These are phyloP conservation scores for Linum tenue DNA, from an alignment of 345 rosid species.

Conservation along the genomic window DNA sequence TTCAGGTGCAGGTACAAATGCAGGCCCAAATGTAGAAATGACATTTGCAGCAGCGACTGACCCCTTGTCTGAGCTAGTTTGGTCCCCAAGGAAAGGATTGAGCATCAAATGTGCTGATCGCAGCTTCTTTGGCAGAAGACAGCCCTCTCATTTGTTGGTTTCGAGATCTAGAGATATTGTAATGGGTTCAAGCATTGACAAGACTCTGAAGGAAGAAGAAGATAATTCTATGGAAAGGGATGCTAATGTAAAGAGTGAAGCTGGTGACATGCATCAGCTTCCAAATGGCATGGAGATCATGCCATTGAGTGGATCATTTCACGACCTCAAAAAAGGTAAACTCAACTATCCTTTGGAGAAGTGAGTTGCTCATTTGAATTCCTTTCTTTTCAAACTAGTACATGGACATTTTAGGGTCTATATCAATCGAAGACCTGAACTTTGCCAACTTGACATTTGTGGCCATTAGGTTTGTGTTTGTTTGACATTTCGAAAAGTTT, in stretches of 20 bases:
- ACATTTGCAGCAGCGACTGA: slow-evolving; percentile 38
- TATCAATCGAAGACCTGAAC: background rate
- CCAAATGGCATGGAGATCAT: slow-evolving; percentile 18
- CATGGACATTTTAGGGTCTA: background rate
- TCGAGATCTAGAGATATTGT: slow-evolving; percentile 29
- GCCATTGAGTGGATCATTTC: slow-evolving; percentile 18
- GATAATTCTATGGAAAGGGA: slow-evolving; percentile 7
- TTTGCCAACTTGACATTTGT: background rate
- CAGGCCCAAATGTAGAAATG: slow-evolving; percentile 42
- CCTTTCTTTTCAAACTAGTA: background rate
- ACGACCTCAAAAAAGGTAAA: slow-evolving; percentile 21
- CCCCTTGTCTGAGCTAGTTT: slow-evolving; percentile 73
- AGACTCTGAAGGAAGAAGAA: slow-evolving; percentile 19
- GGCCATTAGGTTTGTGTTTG: background rate
- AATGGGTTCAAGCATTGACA: slow-evolving; percentile 16
- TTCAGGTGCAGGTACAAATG: slow-evolving; percentile 91
- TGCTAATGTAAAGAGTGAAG: slow-evolving; percentile 15
- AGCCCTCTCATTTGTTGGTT: slow-evolving; percentile 32
- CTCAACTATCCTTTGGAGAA: slow-evolving; percentile 19
- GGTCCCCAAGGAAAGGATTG: slow-evolving; percentile 80
- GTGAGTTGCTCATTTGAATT: background rate
- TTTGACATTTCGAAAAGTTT: slow-evolving; percentile 6
- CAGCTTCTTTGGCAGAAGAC: slow-evolving; percentile 32
- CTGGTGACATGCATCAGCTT: slow-evolving; percentile 15
- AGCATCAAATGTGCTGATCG: slow-evolving; percentile 67